Base-by-base conservation (phyloP, 2,329 filamentous ascomycete genomes). In the Tolypocladium tundrense region DNA sequence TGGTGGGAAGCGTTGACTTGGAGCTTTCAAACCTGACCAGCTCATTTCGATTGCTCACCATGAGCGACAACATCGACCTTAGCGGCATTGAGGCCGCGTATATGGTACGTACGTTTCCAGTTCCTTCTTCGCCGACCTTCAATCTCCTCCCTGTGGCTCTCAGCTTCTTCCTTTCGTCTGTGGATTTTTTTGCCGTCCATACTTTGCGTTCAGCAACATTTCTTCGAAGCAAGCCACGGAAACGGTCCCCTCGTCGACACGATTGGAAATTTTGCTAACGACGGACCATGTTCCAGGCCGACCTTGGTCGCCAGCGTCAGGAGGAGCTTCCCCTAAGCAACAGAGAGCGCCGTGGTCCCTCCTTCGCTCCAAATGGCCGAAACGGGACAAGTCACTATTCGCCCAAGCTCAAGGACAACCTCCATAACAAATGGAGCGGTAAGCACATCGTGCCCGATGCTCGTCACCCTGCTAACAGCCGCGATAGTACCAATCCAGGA, bases 291-390 rank as follows among this genome's bases (percentile, higher is more conserved):
- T 35, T 16, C 4, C n/a, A 67, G 65, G 63, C 60, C 37, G 65
- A 67, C 24, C 60, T 67, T 11, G 60, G 65, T 10, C 63, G 65
- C 24, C 45, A 53, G 19, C 57, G 65, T 14, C 63, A 63, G 35
- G 64, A 66, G 11, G 60, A 66, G n/a, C 60, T 67, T 10, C 61
- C 62, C 4, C 50, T 66, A 2, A 64, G 63, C 51, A 43, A 50
- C 10, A 50, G 13, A 6, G 57, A 65, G 37, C 33, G 35, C 4
- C 59, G 61, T 31, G 56, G 62, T 1, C 61, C 64, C 1, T 63
- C 63, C 0, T 67, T 59, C 39, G 41, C 48, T 8, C 63, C 62
- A 3, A 24, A 2, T 6, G 39, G 57, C 16, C 35, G 54, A 21
- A 62, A 58, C 14, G 57, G 56, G 16, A 57, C 59, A 1, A 31